A percentile compares a stretch with the other conserved stretches of the same genome.
These are phyloP conservation scores for Murraya paniculata DNA, from an alignment of 345 rosid species.

Conservation along the genomic window DNA sequence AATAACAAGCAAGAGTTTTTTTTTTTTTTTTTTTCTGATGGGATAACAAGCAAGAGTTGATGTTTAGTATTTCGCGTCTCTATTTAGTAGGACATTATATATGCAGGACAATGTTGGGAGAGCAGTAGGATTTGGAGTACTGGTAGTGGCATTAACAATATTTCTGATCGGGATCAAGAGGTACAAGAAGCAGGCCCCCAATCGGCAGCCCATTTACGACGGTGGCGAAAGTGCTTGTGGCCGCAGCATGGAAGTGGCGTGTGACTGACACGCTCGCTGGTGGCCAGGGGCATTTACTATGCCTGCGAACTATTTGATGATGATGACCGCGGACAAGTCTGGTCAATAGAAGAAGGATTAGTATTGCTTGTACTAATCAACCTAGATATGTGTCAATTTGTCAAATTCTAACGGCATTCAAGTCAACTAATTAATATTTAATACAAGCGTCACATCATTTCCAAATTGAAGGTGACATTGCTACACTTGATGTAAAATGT, in stretches of 20 bases:
- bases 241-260: slow-evolving; percentile 59
- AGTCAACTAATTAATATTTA: not conserved
- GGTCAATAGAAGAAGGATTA: slow-evolving; percentile 12
- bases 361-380: slow-evolving; percentile 46
- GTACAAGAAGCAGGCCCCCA: slow-evolving; percentile 51
- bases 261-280: slow-evolving; percentile 33
- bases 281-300: slow-evolving; percentile 30
- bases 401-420: not conserved
- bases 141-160: slow-evolving; percentile 39
- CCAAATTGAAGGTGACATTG: too few species aligned
- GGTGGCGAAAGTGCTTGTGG: slow-evolving; percentile 67
- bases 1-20: too few species aligned
- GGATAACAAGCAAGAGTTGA: too few species aligned
- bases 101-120: slow-evolving; percentile 59
- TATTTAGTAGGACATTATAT: too few species aligned
- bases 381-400: slow-evolving; percentile 26
- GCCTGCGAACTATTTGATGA: slow-evolving; percentile 4
- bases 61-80: too few species aligned
- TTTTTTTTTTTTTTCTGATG: too few species aligned
- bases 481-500: too few species aligned
- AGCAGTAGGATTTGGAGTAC: slow-evolving; percentile 18
- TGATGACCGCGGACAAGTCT: slow-evolving; percentile 14
- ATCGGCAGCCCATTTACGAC: slow-evolving; percentile 63
- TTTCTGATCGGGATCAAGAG: slow-evolving; percentile 53
- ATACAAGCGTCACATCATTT: too few species aligned